phyloP scores from a whole-genome alignment of 2,329 filamentous ascomycete genomes.

The Exserohilum rostratum region DNA sequence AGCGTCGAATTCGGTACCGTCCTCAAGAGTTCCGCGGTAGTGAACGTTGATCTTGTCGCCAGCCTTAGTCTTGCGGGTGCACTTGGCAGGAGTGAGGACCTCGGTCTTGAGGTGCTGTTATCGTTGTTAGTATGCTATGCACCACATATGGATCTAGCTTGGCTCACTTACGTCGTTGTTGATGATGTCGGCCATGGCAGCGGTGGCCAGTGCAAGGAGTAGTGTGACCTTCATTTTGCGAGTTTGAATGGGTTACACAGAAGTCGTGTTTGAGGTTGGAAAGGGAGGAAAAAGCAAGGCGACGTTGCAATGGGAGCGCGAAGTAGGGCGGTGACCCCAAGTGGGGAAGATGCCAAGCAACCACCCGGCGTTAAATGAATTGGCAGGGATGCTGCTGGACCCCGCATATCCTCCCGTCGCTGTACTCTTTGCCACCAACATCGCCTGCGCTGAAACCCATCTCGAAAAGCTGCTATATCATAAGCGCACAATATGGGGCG shows the following conservation, averaged over 20 bases:
- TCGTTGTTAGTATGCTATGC: conserved; percentile 17
- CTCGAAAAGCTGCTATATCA: too few relatives aligned
- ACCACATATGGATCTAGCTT: neutral
- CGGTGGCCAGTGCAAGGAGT: conserved; percentile 58
- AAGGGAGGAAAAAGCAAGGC: conserved; percentile 5
- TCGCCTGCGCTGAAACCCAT: neutral
- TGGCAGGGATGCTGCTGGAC: conserved; percentile 11
- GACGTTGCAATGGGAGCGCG: conserved; percentile 14
- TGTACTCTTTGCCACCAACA: neutral
- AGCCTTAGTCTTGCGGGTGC: conserved; percentile 71
- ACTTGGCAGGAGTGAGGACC: conserved; percentile 74
- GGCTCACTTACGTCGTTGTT: conserved; percentile 36
- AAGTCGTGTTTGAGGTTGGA: neutral
- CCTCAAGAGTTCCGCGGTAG: conserved; percentile 75
- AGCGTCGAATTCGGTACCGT: conserved; percentile 63
- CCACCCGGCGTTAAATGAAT: conserved; percentile 15
- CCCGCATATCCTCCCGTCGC: neutral
- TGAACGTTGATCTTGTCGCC: conserved; percentile 86
- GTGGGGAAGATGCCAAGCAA: conserved; percentile 28
- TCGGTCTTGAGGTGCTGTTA: conserved; percentile 74
- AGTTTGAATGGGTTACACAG: neutral
- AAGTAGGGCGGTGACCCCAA: conserved; percentile 10
- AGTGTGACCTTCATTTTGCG: conserved; percentile 54
- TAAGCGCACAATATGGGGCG: too few relatives aligned
- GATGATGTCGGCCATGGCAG: conserved; percentile 45